A percentile compares a stretch with the other conserved stretches of the same genome.
Evolutionary conservation across 306 rosid species (phyloP).

Genomic region (Trichosanthes truncata): DNA sequence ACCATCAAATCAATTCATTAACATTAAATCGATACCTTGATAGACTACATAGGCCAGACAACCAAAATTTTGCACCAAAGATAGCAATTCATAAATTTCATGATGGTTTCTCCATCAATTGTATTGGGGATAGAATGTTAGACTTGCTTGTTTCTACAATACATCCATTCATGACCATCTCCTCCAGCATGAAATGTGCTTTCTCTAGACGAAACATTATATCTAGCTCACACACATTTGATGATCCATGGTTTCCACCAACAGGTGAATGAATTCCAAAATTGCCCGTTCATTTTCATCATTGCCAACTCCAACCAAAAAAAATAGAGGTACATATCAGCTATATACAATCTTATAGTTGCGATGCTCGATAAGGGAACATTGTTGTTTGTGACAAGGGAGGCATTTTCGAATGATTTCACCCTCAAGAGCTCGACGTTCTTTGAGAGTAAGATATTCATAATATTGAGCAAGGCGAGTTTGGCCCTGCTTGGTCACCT

Average conservation of each 20-base stretch:
- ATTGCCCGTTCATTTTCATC: constrained; percentile 64
- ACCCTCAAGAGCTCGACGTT: constrained; percentile 81
- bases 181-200: constrained; percentile 96
- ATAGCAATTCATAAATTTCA: constrained; percentile 12
- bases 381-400: constrained; percentile 76
- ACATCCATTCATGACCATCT: constrained; percentile 95
- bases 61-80: not conserved
- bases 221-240: constrained; percentile 99
- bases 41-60: not conserved
- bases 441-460: constrained; percentile 77
- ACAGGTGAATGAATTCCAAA: constrained; percentile 85
- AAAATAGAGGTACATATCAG: no score
- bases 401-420: constrained; percentile 96
- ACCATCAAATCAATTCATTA: not conserved
- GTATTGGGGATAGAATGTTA: constrained; percentile 69
- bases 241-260: constrained; percentile 95
- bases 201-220: constrained; percentile 97
- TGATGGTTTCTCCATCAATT: constrained; percentile 77
- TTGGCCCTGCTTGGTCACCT: constrained; percentile 92
- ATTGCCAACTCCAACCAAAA: no score
- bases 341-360: not conserved
- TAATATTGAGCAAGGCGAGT: constrained; percentile 95
- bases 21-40: not conserved
- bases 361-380: not conserved
- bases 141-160: constrained; percentile 42